phyloP scores from a whole-genome alignment of 345 rosid genomes.

The Litchi chinensis region DNA sequence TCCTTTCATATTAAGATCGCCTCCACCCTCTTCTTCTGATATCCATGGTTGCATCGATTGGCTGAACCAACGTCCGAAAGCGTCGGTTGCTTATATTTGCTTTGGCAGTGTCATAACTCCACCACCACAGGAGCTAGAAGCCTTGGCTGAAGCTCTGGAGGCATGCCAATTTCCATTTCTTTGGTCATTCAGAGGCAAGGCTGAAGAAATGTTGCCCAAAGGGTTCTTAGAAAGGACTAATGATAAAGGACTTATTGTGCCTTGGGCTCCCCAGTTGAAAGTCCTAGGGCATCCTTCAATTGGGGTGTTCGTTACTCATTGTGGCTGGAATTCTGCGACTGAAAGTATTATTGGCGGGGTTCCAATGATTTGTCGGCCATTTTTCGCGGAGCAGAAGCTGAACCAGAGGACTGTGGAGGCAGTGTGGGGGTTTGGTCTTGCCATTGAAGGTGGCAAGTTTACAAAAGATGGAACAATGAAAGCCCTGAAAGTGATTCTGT shows the following conservation, averaged over 20 bases:
- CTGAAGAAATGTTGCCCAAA: constrained; percentile 26
- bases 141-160: constrained; percentile 51
- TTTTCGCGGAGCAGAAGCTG: constrained; percentile 52
- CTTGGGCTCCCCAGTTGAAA: constrained; percentile 63
- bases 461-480: constrained; percentile 32
- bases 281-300: constrained; percentile 46
- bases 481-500: constrained; percentile 35
- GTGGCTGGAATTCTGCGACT: constrained; percentile 62
- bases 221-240: constrained; percentile 42
- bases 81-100: constrained; percentile 60
- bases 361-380: constrained; percentile 55
- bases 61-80: constrained; percentile 42
- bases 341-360: constrained; percentile 53
- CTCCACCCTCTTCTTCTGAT: constrained; percentile 22
- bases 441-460: constrained; percentile 46
- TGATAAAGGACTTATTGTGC: constrained; percentile 42
- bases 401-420: constrained; percentile 42
- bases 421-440: constrained; percentile 46
- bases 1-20: constrained; percentile 33
- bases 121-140: constrained; percentile 52
- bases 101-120: constrained; percentile 54
- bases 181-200: constrained; percentile 60
- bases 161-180: constrained; percentile 43
- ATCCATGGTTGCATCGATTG: constrained; percentile 52
- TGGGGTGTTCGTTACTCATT: constrained; percentile 61